Base-by-base conservation (phyloP, 2,329 filamentous ascomycete species). In the Sarocladium oryzae region DNA sequence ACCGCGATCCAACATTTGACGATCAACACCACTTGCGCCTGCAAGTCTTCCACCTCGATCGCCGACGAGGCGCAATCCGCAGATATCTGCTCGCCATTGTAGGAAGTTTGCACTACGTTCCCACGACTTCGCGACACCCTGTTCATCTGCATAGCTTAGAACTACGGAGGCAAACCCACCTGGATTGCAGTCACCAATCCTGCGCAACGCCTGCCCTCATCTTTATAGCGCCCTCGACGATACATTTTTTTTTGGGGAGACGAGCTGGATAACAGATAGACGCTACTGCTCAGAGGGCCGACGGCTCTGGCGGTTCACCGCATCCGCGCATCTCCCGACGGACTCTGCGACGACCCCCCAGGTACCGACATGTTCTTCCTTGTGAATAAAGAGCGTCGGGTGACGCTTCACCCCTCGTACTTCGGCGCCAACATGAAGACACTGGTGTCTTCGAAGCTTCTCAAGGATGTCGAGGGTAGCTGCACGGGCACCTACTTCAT, bases 401-500 rank as follows among this genome's bases (percentile, higher is more conserved):
- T 97, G 63, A 91, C 89, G 60, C 81, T 99, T 63, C 93, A 99
- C 66, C 93, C 93, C 24, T 97, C 92, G 11, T 99, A 95, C 74
- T 97, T 99, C 66, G 91, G 91, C 53, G 86, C 89, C 56, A 89
- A 93, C 66, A 95, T 96, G 76, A 86, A 92, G 61, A 87, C 95
- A 60, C 85, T 95, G 61, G 88, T 99, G 36, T 92, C 88, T 49
- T 86, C 87, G 60, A 90, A 92, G 69, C 82, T 99, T 24, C 80
- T 96, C 57, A 86, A 88, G 64, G 92, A 97, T 66, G 89, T 96
- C 55, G 93, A 99, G 72, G 93, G 93, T 21, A 92, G 88, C 37
- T 96, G 91, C 69, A 93, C 90, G 2, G 93, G 93, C 53, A 89
- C 89, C 66, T 96, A 95, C 76, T 97, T 93, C 70, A 95, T 99